phyloP scores from a whole-genome alignment of 805 yeast genomes.

The Kodamaea restingae region DNA sequence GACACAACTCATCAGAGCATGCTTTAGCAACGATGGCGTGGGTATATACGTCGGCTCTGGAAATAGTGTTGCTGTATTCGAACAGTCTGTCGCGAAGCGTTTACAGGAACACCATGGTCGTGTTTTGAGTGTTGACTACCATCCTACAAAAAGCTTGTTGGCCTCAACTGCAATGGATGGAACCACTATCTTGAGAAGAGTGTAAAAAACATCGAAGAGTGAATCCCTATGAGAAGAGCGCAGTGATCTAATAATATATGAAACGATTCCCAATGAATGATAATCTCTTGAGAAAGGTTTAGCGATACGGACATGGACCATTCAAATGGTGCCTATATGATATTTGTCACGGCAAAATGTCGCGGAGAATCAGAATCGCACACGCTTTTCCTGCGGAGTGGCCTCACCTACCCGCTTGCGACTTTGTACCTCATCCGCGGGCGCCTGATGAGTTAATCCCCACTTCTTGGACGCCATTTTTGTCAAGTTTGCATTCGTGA shows the following conservation, averaged over 20 bases:
- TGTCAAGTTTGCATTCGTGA: constrained; percentile 27
- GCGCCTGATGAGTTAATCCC: neutral
- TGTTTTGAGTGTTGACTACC: constrained; percentile 57
- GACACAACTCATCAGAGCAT: constrained; percentile 46
- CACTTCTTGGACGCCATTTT: constrained; percentile 13
- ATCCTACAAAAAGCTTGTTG: constrained; percentile 39
- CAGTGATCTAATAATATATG: too few relatives aligned
- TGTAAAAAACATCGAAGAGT: too few relatives aligned
- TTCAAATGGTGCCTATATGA: too few relatives aligned
- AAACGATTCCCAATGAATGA: too few relatives aligned
- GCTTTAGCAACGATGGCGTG: constrained; percentile 41
- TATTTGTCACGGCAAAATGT: too few relatives aligned
- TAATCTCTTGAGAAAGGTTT: too few relatives aligned
- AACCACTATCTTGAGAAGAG: constrained; percentile 37
- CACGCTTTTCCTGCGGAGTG: neutral
- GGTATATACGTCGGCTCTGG: constrained; percentile 56
- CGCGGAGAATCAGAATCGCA: neutral
- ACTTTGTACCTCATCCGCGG: constrained; percentile 10
- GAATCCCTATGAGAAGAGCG: too few relatives aligned
- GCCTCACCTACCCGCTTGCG: constrained; percentile 1
- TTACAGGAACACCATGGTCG: constrained; percentile 59
- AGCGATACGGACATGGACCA: too few relatives aligned
- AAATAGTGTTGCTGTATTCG: constrained; percentile 52
- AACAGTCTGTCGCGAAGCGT: constrained; percentile 40
- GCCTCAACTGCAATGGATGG: constrained; percentile 56